Base-by-base conservation (phyloP, 306 rosid genomes). In the Sechiopsis laciniata region DNA sequence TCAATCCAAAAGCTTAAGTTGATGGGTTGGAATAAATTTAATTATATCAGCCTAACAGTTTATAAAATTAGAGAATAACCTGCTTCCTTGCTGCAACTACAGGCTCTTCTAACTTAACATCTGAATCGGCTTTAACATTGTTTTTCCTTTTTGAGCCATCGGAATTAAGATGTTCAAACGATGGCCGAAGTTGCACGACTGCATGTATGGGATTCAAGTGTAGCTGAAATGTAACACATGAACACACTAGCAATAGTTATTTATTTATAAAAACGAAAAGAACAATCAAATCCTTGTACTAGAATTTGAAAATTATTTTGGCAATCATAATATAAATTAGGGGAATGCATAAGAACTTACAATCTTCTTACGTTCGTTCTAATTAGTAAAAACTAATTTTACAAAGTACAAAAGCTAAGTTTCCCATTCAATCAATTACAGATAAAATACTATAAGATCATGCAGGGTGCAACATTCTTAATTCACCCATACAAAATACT, bases 141-240 rank as follows among this genome's bases (percentile, higher is more conserved):
- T 57, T 76, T 72, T 84, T 88, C 83, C 75, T 80, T 83, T 88
- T 86, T 52, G 85, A 80, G 29, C 88, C 86, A 78, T 81, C 85
- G 66, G 91, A 63, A 48, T 81, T 76, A 8, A 87, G 81, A 86
- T 93, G 88, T 24, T 77, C 85, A 52, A 83, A 77, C 70, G 96
- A 86, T 56, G 97, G 90, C 56, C 95, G 88, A 73, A 94, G 92
- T 89, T 94, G 98, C 61, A 79, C 88, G 75, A 82, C 84, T 81
- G 94, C 83, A 79, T 87, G 84, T 75, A 90, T 55, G 76, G 96
- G 91, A 84, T 89, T 94, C 85, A 90, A 79, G 87, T 90, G 96
- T 77, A 94, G 81, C 98, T 94, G 97, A 32, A 86, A 71, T 64
- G 79, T 53, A 48, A 57, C 46, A 10, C 55, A 74, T 46, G 29